phyloP scores from a whole-genome alignment of 2,329 filamentous ascomycete species.

The Trichoderma sp. region DNA sequence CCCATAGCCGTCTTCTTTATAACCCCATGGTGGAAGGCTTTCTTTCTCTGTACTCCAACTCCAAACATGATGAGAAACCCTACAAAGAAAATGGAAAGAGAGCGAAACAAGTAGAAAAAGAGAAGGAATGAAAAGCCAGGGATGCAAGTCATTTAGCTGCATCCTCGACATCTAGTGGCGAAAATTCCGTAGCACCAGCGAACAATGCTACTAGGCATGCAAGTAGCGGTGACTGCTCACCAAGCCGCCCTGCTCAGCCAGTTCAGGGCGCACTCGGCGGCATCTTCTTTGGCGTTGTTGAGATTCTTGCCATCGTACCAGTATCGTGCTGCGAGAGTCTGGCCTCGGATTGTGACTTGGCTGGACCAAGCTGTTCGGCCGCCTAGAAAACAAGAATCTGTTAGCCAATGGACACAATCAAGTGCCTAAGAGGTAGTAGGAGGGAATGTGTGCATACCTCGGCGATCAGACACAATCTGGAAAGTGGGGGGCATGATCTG shows the following conservation, averaged over 20 bases:
- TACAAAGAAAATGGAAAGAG: slow-evolving; percentile 8
- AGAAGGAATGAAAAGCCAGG: neutral
- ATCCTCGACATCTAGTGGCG: neutral
- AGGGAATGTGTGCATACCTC: slow-evolving; percentile 51
- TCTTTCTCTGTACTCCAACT: slow-evolving; percentile 9
- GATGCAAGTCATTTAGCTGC: neutral
- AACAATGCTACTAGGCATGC: neutral
- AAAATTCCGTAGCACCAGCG: neutral
- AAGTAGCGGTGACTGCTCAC: slow-evolving; percentile 6
- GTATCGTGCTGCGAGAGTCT: slow-evolving; percentile 68
- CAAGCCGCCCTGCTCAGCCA: slow-evolving; percentile 44
- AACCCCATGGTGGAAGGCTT: neutral
- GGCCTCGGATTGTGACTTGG: slow-evolving; percentile 68
- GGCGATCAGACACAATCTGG: slow-evolving; percentile 70
- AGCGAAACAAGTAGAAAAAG: neutral
- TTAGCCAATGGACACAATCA: neutral
- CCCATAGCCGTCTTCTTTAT: neutral
- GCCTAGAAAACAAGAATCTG: slow-evolving; percentile 46
- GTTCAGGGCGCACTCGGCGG: slow-evolving; percentile 75
- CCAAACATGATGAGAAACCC: neutral
- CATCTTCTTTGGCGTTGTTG: slow-evolving; percentile 86
- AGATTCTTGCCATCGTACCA: slow-evolving; percentile 91
- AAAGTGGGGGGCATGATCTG: slow-evolving; percentile 58
- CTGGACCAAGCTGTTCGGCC: slow-evolving; percentile 90
- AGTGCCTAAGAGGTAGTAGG: neutral